Conservation (phyloP, 495 filamentous ascomycete species). For the Acidiella bohemica region DNA sequence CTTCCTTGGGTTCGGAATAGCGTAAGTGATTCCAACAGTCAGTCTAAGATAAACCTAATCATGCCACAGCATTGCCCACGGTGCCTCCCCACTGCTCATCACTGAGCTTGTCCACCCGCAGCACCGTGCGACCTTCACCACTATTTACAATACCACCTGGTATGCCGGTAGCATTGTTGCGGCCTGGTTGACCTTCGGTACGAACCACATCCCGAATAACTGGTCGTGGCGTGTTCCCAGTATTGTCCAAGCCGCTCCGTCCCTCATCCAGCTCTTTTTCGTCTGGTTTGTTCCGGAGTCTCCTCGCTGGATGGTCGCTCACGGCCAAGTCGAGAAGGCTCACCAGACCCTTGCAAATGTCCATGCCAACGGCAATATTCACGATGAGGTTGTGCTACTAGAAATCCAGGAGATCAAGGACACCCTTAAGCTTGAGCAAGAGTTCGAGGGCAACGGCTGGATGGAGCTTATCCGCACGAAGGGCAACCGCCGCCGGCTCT, state of each 20-base stretch:
- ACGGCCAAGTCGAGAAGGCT: slow-evolving; percentile 36
- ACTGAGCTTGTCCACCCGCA: slow-evolving; percentile 29
- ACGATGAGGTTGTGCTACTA: slow-evolving; percentile 34
- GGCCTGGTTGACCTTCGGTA: slow-evolving; percentile 33
- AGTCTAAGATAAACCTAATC: no score
- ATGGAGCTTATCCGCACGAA: slow-evolving; percentile 11
- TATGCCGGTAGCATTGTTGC: slow-evolving; percentile 31
- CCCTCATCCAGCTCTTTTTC: slow-evolving; percentile 37
- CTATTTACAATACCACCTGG: slow-evolving; percentile 32
- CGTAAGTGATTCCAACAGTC: no score
- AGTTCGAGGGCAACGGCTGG: slow-evolving; percentile 16
- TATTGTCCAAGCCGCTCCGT: slow-evolving; percentile 40
- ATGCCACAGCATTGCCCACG: slow-evolving; percentile 22
- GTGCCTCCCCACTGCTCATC: slow-evolving; percentile 28
- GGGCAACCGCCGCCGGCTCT: slow-evolving; percentile 15
- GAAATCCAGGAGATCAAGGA: slow-evolving; percentile 30
- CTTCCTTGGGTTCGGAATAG: slow-evolving; percentile 48
- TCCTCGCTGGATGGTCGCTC: slow-evolving; percentile 39
- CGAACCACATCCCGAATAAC: slow-evolving; percentile 29
- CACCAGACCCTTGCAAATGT: slow-evolving; percentile 14
- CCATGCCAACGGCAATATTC: slow-evolving; percentile 12
- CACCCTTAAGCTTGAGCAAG: slow-evolving; percentile 25
- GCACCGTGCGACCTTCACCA: slow-evolving; percentile 32
- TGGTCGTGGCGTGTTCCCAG: slow-evolving; percentile 44
- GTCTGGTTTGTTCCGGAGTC: slow-evolving; percentile 44